These are phyloP conservation scores for Austropuccinia psidii DNA, from an alignment of 1,284 basidiomycete genomes.

Conservation along the genomic window DNA sequence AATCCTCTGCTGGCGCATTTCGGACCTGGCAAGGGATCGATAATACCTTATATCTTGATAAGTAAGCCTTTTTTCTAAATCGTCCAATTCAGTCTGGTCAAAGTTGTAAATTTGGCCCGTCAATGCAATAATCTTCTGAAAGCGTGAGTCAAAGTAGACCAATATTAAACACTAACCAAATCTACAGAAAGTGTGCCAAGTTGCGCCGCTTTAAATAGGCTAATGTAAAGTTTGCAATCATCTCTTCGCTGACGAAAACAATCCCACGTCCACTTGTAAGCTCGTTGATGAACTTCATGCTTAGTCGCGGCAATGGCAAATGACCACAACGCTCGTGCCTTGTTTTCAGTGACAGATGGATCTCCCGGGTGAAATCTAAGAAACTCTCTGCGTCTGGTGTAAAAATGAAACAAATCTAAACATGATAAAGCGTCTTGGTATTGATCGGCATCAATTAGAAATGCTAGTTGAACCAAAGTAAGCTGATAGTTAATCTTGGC, in stretches of 20 bases:
- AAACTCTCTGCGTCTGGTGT: slow-evolving; percentile 83
- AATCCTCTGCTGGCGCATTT: slow-evolving; percentile 71
- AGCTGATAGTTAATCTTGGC: slow-evolving; percentile 85
- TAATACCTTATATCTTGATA: slow-evolving; percentile 98
- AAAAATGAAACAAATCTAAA: slow-evolving; percentile 95
- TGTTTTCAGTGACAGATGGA: slow-evolving; percentile 59
- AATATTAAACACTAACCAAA: no score
- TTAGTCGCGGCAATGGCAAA: slow-evolving; percentile 79
- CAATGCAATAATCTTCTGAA: no score
- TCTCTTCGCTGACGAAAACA: slow-evolving; percentile 84
- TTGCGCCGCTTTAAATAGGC: slow-evolving; percentile 61
- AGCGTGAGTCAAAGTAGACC: no score
- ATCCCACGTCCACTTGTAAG: slow-evolving; percentile 82
- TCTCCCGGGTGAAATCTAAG: slow-evolving; percentile 58
- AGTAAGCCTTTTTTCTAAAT: slow-evolving; percentile 70
- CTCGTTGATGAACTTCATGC: slow-evolving; percentile 75
- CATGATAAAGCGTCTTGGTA: slow-evolving; percentile 91
- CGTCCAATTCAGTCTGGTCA: slow-evolving; percentile 56
- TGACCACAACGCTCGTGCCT: slow-evolving; percentile 63
- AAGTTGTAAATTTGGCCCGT: no score
- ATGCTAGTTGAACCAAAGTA: slow-evolving; percentile 87
- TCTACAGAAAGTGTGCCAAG: slow-evolving; percentile 2
- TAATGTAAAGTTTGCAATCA: slow-evolving; percentile 72
- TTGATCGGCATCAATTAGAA: slow-evolving; percentile 87
- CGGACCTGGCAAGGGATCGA: slow-evolving; percentile 85